A percentile compares a stretch with the other conserved stretches of the same genome.
Evolutionary conservation across 2,329 filamentous ascomycete genomes (phyloP).

Genomic region (Beauveria australis): DNA sequence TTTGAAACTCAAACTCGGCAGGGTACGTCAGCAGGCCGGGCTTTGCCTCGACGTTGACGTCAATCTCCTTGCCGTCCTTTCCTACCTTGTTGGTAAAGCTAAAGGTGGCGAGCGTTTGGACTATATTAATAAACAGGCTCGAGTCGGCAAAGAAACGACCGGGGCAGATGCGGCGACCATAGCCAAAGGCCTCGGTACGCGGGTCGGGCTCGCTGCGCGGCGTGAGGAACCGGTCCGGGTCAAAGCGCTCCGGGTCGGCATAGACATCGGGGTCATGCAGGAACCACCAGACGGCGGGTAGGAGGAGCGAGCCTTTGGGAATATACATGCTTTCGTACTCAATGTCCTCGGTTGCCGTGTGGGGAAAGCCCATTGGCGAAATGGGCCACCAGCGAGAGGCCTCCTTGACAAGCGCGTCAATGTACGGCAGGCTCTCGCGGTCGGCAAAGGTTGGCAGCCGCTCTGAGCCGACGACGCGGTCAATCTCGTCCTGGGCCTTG

Average conservation of each 20-base stretch:
- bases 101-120: slow-evolving; percentile 38
- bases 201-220: slow-evolving; percentile 23
- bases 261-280: slow-evolving; percentile 64
- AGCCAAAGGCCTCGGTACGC: slow-evolving; percentile 22
- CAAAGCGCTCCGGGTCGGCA: slow-evolving; percentile 28
- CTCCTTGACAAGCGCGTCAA: not conserved
- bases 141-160: slow-evolving; percentile 24
- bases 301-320: slow-evolving; percentile 16
- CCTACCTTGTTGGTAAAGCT: slow-evolving; percentile 11
- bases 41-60: not conserved
- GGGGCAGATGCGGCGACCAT: slow-evolving; percentile 28
- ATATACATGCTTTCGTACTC: slow-evolving; percentile 14
- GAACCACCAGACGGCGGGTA: slow-evolving; percentile 22
- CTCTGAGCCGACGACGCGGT: slow-evolving; percentile 30
- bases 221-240: slow-evolving; percentile 25
- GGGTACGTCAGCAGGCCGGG: not conserved
- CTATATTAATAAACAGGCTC: slow-evolving; percentile 26
- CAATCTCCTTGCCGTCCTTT: not conserved
- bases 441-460: slow-evolving; percentile 36
- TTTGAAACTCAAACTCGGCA: not conserved
- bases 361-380: slow-evolving; percentile 28
- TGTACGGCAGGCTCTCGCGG: slow-evolving; percentile 34
- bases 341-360: slow-evolving; percentile 26
- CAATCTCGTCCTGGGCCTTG: slow-evolving; percentile 32
- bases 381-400: slow-evolving; percentile 23